Conservation (phyloP, 164 flowering plant species). For the Echeveria elegans region DNA sequence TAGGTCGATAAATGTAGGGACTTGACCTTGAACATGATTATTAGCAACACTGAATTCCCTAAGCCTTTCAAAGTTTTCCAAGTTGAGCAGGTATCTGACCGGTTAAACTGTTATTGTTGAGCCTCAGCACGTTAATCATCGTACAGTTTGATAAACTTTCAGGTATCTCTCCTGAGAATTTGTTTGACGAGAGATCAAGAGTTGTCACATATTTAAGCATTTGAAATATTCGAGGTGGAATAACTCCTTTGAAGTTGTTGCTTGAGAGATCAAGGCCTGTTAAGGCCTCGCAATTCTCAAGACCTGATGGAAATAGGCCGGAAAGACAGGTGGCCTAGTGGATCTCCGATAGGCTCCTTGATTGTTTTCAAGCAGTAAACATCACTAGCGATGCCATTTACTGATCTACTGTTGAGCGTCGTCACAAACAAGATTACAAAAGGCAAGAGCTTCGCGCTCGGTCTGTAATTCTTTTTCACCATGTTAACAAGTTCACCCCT, state of each 20-base stretch:
- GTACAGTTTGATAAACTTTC: slow-evolving; percentile 29
- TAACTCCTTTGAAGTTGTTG: slow-evolving; percentile 40
- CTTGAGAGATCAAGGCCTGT: slow-evolving; percentile 65
- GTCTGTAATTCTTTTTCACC: too few species aligned
- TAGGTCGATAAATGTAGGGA: slow-evolving; percentile 28
- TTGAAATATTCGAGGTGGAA: slow-evolving; percentile 40
- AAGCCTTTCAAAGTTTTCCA: slow-evolving; percentile 34
- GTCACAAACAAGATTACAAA: slow-evolving; percentile 1
- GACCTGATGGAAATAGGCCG: slow-evolving; percentile 59
- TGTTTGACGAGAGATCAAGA: slow-evolving; percentile 67
- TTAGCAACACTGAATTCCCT: slow-evolving; percentile 39
- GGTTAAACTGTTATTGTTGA: slow-evolving; percentile 40
- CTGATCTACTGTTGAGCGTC: slow-evolving; percentile 11
- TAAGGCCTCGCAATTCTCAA: slow-evolving; percentile 46
- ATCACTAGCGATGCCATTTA: slow-evolving; percentile 29
- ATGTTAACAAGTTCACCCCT: too few species aligned
- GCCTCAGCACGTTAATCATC: slow-evolving; percentile 46
- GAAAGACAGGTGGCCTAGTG: slow-evolving; percentile 27
- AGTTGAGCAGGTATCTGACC: slow-evolving; percentile 55
- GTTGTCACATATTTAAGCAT: slow-evolving; percentile 24
- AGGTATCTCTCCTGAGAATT: slow-evolving; percentile 53
- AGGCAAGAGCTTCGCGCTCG: too few species aligned
- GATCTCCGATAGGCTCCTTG: slow-evolving; percentile 36
- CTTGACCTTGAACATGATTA: slow-evolving; percentile 46
- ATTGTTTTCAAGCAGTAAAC: slow-evolving; percentile 44